A percentile compares a stretch with the other conserved stretches of the same genome.
phyloP scores from a whole-genome alignment of 345 rosid species.

The Clarkia xantiana region DNA sequence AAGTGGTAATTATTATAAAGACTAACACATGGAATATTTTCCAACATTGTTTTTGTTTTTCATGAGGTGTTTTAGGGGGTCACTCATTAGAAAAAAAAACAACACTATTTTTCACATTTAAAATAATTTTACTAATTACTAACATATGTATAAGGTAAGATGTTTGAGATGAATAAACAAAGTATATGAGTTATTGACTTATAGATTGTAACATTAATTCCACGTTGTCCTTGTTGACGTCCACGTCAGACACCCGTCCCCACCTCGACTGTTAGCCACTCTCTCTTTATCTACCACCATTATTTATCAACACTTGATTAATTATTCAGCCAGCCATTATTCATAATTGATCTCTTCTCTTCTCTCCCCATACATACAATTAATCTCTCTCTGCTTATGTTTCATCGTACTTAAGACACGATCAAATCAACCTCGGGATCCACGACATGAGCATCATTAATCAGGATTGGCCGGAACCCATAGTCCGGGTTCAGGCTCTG shows the following conservation, averaged over 20 bases:
- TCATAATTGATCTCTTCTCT: not conserved
- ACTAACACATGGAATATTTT: no score
- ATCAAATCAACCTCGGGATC: not conserved
- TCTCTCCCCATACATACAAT: no score
- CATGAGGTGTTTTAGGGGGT: no score
- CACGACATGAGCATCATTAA: conserved; percentile 30
- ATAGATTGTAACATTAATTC: conserved; percentile 5
- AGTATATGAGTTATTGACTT: not conserved
- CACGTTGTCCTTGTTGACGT: conserved; percentile 25
- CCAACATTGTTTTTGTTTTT: no score
- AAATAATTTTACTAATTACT: no score
- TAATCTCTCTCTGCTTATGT: not conserved
- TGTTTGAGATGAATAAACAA: no score
- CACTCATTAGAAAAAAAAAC: no score
- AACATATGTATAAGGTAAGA: no score
- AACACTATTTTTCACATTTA: no score
- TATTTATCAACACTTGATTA: not conserved
- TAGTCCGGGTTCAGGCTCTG: conserved; percentile 81
- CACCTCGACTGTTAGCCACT: not conserved
- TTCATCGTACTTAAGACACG: not conserved
- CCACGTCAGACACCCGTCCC: conserved; percentile 12
- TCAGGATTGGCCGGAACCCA: conserved; percentile 89
- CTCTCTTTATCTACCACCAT: conserved; percentile 17
- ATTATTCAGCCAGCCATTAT: not conserved
- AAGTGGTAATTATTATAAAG: no score